Percentiles rank a stretch among this genome's conserved stretches.
phyloP scores from a whole-genome alignment of 768 basidiomycete species.

The Suillus spraguei region DNA sequence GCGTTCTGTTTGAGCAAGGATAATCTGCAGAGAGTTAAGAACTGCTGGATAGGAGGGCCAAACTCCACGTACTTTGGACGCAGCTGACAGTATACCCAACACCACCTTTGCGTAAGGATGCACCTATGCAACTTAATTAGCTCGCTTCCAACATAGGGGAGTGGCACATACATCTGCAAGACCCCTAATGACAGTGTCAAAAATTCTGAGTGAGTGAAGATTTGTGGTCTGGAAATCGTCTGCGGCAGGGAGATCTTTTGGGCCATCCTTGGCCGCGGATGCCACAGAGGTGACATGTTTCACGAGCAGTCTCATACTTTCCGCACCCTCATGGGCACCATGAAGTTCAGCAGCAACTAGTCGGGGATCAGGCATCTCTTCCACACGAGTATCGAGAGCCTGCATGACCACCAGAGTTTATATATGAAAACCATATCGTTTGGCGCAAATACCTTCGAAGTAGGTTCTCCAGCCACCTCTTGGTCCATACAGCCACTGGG shows the following conservation, averaged over 20 bases:
- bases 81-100: slow-evolving; percentile 1
- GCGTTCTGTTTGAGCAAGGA: slow-evolving; percentile 11
- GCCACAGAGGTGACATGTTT: too few species aligned
- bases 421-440: neutral
- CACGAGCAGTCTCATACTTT: too few species aligned
- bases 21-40: neutral
- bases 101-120: slow-evolving; percentile 15
- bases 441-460: neutral
- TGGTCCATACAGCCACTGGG: neutral
- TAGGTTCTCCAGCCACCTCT: neutral
- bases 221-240: slow-evolving; percentile 9
- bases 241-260: neutral
- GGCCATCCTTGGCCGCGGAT: neutral
- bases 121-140: neutral
- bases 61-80: neutral
- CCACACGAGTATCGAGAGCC: neutral
- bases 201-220: slow-evolving; percentile 9
- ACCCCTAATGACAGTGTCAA: neutral
- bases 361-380: too few species aligned
- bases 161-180: neutral
- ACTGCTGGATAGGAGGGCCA: neutral
- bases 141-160: neutral
- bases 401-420: neutral
- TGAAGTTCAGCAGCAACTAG: too few species aligned
- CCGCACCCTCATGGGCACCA: too few species aligned